These are phyloP conservation scores for Daedaleopsis nitida DNA, from an alignment of 768 basidiomycete genomes.

Conservation along the genomic window DNA sequence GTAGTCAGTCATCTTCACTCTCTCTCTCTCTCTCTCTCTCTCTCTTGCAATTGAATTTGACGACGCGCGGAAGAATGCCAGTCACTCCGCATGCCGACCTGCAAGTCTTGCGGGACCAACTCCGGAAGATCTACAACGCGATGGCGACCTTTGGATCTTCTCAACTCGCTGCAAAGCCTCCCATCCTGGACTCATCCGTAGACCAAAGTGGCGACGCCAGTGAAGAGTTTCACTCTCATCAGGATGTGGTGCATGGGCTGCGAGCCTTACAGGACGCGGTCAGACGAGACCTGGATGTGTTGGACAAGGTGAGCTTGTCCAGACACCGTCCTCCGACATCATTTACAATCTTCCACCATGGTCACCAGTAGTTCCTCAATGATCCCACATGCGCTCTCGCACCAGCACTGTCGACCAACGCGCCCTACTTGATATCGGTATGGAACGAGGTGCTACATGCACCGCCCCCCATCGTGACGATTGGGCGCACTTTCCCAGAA, in stretches of 20 bases:
- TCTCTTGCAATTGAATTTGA: too few relatives aligned
- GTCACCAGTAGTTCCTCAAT: constrained; percentile 62
- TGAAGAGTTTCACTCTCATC: constrained; percentile 15
- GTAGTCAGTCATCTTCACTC: too few relatives aligned
- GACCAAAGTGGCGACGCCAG: constrained; percentile 12
- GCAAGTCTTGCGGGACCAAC: constrained; percentile 23
- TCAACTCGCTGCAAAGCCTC: constrained; percentile 24
- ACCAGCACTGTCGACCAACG: constrained; percentile 69
- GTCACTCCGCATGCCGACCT: constrained; percentile 28
- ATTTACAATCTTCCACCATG: not conserved
- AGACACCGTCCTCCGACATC: not conserved
- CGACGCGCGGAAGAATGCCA: not conserved
- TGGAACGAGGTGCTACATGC: constrained; percentile 78
- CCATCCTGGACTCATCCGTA: constrained; percentile 39
- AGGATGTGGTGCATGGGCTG: constrained; percentile 40
- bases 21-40: too few relatives aligned
- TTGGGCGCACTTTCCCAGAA: constrained; percentile 57
- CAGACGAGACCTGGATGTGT: constrained; percentile 42
- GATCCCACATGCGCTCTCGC: constrained; percentile 45
- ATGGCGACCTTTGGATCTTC: constrained; percentile 30
- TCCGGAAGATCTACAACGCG: constrained; percentile 28
- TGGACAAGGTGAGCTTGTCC: constrained; percentile 38
- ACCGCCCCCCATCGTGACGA: constrained; percentile 52
- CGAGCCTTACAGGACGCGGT: constrained; percentile 44
- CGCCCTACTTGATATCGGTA: constrained; percentile 77